Base-by-base conservation (phyloP, 2,329 filamentous ascomycete species). In the Xylariaceae sp. region DNA sequence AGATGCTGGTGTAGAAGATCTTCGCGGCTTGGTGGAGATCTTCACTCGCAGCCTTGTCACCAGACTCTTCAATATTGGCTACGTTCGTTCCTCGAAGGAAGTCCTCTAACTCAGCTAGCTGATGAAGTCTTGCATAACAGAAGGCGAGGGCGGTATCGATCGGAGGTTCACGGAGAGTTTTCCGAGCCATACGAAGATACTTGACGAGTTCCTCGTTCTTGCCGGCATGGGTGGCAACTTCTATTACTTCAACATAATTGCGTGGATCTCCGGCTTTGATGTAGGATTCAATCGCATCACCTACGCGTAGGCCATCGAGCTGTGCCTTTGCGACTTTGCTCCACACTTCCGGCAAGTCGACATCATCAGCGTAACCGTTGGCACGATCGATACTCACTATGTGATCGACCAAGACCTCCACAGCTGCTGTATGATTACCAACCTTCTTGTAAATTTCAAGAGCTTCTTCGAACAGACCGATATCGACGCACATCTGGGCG, bases 371-470 rank as follows among this genome's bases (percentile, higher is more conserved):
- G 68, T 94, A 99, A 40, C 91, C 89, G 68, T 96, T 92, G 4
- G 94, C 94, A 59, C 94, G 88, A 70, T 99, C 95, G 65, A 99
- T 97, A 79, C 91, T 96, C 67, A 99, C 92, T 65, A 99, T 86
- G 68, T 99, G 86, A 67, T 99, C 94, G 22, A 99, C 89, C 5
- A 99, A 84, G 29, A 99, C 94, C 61, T 92, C 88, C 64, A 89
- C 88, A 29, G 95, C 94, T 47, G 88, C 87, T 51, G 82, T 78
- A 72, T 95, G 91, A 73, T 95, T 91, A 68, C 87, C 85, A 62
- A 92, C 88, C 82, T 99, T 99, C 84, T 97, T 97, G 81, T 91
- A 95, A 63, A 99, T 94, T 74, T 96, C 90, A 63, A 99, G 96
- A 1, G 94, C 94, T 72, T 99, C 95, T 72, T 99, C 95, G 67